Conservation (phyloP, 2,329 filamentous ascomycete genomes). For the Colletotrichum tofieldiae region DNA sequence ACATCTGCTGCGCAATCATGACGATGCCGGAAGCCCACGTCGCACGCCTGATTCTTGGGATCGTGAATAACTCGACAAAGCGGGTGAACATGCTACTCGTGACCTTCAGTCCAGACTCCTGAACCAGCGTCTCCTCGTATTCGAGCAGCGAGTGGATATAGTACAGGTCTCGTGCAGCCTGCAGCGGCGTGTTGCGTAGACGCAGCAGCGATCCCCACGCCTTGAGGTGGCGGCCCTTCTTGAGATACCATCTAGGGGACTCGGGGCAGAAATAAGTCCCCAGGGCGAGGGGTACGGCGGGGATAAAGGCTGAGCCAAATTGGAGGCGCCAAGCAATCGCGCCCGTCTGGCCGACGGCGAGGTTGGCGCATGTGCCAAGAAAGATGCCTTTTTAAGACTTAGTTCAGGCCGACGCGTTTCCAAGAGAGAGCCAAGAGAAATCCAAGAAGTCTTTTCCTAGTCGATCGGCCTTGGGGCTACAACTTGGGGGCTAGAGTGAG, state of each 20-base stretch:
- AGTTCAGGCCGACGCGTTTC: not conserved
- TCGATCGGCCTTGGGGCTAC: not conserved
- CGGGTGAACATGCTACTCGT: conserved; percentile 65
- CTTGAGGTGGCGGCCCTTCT: conserved; percentile 68
- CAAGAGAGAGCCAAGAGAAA: not conserved
- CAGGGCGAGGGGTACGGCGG: conserved; percentile 72
- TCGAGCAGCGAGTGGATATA: conserved; percentile 65
- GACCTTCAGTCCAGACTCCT: conserved; percentile 50
- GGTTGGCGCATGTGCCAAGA: conserved; percentile 76
- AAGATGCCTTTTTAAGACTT: conserved; percentile 66
- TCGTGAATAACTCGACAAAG: conserved; percentile 70
- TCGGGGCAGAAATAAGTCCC: conserved; percentile 75
- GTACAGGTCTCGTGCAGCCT: conserved; percentile 75
- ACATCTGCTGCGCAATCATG: conserved; percentile 78
- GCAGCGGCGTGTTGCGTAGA: conserved; percentile 71
- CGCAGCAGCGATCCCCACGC: conserved; percentile 71
- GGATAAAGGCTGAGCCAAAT: conserved; percentile 76
- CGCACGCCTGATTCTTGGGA: conserved; percentile 72
- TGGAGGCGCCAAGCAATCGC: conserved; percentile 75
- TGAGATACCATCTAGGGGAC: conserved; percentile 77
- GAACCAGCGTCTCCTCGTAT: conserved; percentile 50
- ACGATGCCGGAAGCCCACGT: conserved; percentile 78
- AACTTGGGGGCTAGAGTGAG: not conserved
- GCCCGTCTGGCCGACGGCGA: conserved; percentile 74
- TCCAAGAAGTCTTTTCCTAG: not conserved